Percentiles rank a stretch among this genome's conserved stretches.
These are phyloP conservation scores for Neofusicoccum umdonicola DNA, from an alignment of 2,329 filamentous ascomycete species.

Conservation along the genomic window DNA sequence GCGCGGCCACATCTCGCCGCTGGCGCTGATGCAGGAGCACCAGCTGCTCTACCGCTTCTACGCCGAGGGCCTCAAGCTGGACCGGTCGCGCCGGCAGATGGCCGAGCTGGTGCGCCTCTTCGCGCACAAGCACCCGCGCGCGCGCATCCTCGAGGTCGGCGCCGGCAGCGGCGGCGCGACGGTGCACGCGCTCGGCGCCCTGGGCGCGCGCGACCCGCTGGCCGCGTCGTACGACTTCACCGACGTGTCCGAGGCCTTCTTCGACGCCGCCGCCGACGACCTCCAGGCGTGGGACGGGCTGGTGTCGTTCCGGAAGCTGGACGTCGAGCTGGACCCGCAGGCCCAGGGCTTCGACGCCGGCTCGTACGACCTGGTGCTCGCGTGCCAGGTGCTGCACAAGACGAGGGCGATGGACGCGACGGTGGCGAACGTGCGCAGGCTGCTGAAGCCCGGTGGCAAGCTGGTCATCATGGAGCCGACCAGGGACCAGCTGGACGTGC, in stretches of 20 bases:
- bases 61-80: too few species aligned
- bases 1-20: too few species aligned
- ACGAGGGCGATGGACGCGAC: too few species aligned
- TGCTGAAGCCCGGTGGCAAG: constrained; percentile 42
- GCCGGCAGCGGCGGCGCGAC: constrained; percentile 20
- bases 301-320: constrained; percentile 8
- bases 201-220: not conserved
- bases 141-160: constrained; percentile 19
- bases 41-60: too few species aligned
- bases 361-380: constrained; percentile 7
- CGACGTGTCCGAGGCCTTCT: constrained; percentile 25
- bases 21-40: too few species aligned
- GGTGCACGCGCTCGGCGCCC: not conserved
- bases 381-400: too few species aligned
- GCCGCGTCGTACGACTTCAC: constrained; percentile 22
- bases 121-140: not conserved
- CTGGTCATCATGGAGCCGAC: constrained; percentile 33
- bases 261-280: constrained; percentile 15
- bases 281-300: not conserved
- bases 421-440: constrained; percentile 16
- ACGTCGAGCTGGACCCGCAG: constrained; percentile 15
- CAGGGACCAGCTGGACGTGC: not conserved
- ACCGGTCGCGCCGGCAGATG: not conserved
- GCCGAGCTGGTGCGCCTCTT: not conserved
- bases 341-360: constrained; percentile 15